Base-by-base conservation (phyloP, 441 rosid genomes). In the Euphorbia celastroides region DNA sequence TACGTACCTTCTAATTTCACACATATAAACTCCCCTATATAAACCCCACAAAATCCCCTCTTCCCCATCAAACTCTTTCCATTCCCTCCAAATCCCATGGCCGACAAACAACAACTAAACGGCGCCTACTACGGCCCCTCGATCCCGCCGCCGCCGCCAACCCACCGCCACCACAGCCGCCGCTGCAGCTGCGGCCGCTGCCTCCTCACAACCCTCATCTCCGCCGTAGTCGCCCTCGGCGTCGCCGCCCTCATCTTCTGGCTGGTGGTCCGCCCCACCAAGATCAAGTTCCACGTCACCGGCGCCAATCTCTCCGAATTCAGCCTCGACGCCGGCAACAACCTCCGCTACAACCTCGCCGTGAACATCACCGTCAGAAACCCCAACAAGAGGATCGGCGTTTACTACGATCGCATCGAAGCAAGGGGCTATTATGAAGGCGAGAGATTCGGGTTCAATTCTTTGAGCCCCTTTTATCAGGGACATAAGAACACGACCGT, bases 81-180 rank as follows among this genome's bases (percentile, higher is more conserved):
- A n/a, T n/a, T n/a, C 20, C 59, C 44, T 17, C 11, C 7, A 17
- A 22, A 16, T 42, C 22, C 31, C 36, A 75, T 75, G 79, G 73
- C 73, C 32, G 75, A 71, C 13, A 72, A 76, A 20, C 75, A 72
- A 61, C 50, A 23, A 0, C 36, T 76, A 30, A 76, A 72, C 30
- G 79, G 73, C 0, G 76, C 73, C 76, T 68, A 64, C 32, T 68
- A 76, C 63, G 79, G 79, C 46, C 73, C 76, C 2, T 26, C 71
- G 20, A 68, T 76, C 68, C 75, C 74, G 7, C 79, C 79, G 7
- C 58, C 57, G 1, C 74, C 75, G 9, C 74, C 75, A 7, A 67
- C 60, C 70, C 84, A 81, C 77, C 86, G 79, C 72, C 78, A 87
- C 65, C 90, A 67, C 0, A 76, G 93, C 71, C 84, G 32, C 12